phyloP scores from a whole-genome alignment of 371 early-diverging fungal genomes.

The Fennellomyces sp. region DNA sequence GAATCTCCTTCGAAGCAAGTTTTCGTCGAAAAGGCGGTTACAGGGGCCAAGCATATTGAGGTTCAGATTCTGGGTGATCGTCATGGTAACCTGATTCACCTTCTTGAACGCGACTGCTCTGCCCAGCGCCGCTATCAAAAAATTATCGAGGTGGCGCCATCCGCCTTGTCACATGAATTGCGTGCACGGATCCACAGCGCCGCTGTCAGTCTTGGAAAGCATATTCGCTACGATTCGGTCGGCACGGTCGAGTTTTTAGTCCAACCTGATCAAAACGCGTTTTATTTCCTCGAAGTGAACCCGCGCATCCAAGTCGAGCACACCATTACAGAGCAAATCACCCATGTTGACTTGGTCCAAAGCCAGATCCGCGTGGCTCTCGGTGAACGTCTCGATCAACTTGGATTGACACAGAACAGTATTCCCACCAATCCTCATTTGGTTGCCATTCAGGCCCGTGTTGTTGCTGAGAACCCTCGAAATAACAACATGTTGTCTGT shows the following conservation, averaged over 20 bases:
- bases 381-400: constrained; percentile 22
- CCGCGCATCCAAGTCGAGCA: constrained; percentile 92
- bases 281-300: constrained; percentile 96
- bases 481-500: constrained; percentile 44
- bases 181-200: constrained; percentile 28
- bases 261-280: constrained; percentile 45
- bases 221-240: constrained; percentile 39
- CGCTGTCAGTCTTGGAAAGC: constrained; percentile 24
- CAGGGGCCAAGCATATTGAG: constrained; percentile 88
- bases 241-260: constrained; percentile 89
- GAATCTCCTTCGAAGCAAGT: constrained; percentile 45
- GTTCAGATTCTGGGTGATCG: constrained; percentile 82
- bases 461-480: constrained; percentile 44
- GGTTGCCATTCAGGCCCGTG: constrained; percentile 46
- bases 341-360: constrained; percentile 77
- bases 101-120: constrained; percentile 88
- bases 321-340: constrained; percentile 94
- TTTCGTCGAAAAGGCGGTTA: constrained; percentile 85
- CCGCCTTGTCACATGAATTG: constrained; percentile 24
- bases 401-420: constrained; percentile 18
- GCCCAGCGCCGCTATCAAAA: constrained; percentile 88
- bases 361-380: constrained; percentile 38
- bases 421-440: constrained; percentile 12
- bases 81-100: constrained; percentile 73
- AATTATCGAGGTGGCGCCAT: constrained; percentile 69